Conservation (phyloP, 371 early-diverging fungal species). For the Cladochytrium tenue region DNA sequence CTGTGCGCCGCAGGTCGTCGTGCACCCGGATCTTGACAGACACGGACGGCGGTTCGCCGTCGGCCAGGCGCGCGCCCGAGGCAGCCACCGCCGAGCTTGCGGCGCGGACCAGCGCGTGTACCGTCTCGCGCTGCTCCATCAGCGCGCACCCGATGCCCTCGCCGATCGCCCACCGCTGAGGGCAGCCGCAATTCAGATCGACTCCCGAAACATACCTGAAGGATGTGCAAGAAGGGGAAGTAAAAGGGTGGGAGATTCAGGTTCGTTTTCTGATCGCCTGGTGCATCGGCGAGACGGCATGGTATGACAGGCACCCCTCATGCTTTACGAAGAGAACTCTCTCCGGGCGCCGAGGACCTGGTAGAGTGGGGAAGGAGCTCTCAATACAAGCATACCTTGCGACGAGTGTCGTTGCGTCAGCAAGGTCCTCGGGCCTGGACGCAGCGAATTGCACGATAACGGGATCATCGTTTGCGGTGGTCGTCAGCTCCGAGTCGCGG, state of each 20-base stretch:
- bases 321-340: too few species aligned
- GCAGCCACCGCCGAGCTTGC: constrained; percentile 17
- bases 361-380: too few species aligned
- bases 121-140: constrained; percentile 85
- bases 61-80: constrained; percentile 18
- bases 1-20: constrained; percentile 82
- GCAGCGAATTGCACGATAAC: constrained; percentile 95
- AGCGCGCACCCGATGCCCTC: constrained; percentile 97
- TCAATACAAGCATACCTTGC: constrained; percentile 63
- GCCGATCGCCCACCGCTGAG: constrained; percentile 90
- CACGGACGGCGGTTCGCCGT: constrained; percentile 30
- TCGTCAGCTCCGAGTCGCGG: constrained; percentile 80
- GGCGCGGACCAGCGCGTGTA: constrained; percentile 53
- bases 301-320: too few species aligned
- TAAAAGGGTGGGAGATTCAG: too few species aligned
- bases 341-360: too few species aligned
- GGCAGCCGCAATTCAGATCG: constrained; percentile 98
- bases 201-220: constrained; percentile 52
- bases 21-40: constrained; percentile 49
- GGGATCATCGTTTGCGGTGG: constrained; percentile 75
- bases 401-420: constrained; percentile 81
- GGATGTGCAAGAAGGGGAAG: background rate
- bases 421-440: constrained; percentile 73
- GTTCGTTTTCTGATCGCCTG: too few species aligned
- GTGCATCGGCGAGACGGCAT: too few species aligned